Evolutionary conservation across 1,284 basidiomycete species (phyloP).

Genomic region (Ganoderma meredithae): DNA sequence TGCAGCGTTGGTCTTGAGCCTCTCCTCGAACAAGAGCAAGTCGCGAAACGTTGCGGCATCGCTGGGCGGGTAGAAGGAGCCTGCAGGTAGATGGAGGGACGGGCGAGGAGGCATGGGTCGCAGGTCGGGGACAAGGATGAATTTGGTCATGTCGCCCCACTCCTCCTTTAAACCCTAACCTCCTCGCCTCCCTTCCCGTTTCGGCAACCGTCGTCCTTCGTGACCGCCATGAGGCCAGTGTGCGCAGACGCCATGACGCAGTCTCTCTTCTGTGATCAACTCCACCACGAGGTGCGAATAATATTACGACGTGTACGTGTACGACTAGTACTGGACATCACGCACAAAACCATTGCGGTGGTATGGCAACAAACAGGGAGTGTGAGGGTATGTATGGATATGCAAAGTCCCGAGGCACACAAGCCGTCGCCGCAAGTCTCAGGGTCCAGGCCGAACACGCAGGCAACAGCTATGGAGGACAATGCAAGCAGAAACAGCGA

Average conservation of each 20-base stretch:
- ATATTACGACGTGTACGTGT: conserved; percentile 12
- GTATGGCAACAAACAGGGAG: conserved; percentile 20
- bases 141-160: not conserved
- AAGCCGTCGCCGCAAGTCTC: conserved; percentile 12
- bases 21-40: conserved; percentile 93
- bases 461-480: conserved; percentile 17
- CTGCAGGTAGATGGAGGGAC: conserved; percentile 21
- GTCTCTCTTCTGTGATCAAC: not conserved
- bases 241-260: not conserved
- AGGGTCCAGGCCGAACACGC: conserved; percentile 18
- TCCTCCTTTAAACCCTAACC: conserved; percentile 9
- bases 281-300: conserved; percentile 7
- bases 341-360: conserved; percentile 20
- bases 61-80: conserved; percentile 63
- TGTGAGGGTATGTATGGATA: conserved; percentile 15
- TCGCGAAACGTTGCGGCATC: conserved; percentile 87
- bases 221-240: not conserved
- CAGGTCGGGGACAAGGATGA: conserved; percentile 12
- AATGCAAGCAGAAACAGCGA: conserved; percentile 8
- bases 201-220: conserved; percentile 5
- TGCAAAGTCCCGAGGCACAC: conserved; percentile 18
- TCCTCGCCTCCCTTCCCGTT: not conserved
- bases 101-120: conserved; percentile 30
- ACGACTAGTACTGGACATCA: conserved; percentile 13
- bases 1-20: conserved; percentile 92